phyloP scores from a whole-genome alignment of 768 basidiomycete genomes.

The Hemileccinum rubropunctum region DNA sequence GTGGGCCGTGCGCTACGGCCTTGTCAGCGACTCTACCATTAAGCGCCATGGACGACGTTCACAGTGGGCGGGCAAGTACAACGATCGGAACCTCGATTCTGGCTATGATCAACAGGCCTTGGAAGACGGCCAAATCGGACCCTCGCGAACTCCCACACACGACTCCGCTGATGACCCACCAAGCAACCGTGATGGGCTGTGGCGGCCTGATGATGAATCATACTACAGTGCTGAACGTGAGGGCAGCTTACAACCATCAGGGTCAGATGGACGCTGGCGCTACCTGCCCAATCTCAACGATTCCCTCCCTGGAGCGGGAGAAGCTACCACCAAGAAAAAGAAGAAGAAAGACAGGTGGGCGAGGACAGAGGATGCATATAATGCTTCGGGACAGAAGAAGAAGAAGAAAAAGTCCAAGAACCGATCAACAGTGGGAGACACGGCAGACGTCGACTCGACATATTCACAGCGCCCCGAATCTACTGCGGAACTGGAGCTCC shows the following conservation, averaged over 20 bases:
- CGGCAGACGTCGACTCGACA: conserved; percentile 27
- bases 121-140: conserved; percentile 75
- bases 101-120: conserved; percentile 66
- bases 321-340: conserved; percentile 51
- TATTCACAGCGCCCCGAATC: conserved; percentile 35
- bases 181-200: conserved; percentile 51
- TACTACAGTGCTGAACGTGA: conserved; percentile 53
- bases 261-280: conserved; percentile 60
- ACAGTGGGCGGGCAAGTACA: conserved; percentile 86
- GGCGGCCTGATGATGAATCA: conserved; percentile 73
- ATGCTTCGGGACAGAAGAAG: conserved; percentile 45
- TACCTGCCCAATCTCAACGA: conserved; percentile 87
- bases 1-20: conserved; percentile 89
- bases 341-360: conserved; percentile 87
- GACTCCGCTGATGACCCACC: conserved; percentile 7
- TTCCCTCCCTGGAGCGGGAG: conserved; percentile 38
- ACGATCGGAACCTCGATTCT: conserved; percentile 72
- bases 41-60: conserved; percentile 76
- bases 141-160: conserved; percentile 10
- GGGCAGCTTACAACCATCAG: conserved; percentile 37
- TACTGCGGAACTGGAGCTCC: conserved; percentile 45
- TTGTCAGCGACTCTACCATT: conserved; percentile 78
- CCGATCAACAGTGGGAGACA: conserved; percentile 41
- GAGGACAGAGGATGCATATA: conserved; percentile 82
- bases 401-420: conserved; percentile 63